Evolutionary conservation across 176 grass and related monocot species (phyloP).

Genomic region (Triticum monococcum): DNA sequence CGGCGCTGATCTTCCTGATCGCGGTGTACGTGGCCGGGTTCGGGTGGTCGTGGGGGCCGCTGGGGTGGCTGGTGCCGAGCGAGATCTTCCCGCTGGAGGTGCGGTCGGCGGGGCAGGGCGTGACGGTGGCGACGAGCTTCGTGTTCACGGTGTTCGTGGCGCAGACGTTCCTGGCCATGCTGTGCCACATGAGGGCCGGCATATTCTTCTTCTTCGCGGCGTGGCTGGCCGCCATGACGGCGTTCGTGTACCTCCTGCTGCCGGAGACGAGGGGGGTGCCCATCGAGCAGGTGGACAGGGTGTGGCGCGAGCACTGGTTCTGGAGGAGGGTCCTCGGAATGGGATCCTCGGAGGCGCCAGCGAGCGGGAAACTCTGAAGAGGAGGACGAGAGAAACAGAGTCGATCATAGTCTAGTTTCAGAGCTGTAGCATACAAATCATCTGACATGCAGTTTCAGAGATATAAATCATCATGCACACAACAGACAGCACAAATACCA

Average conservation of each 20-base stretch:
- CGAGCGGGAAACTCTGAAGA: not conserved
- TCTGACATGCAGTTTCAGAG: too few species aligned
- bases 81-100: slow-evolving; percentile 78
- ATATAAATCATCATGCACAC: too few species aligned
- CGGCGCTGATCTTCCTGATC: slow-evolving; percentile 45
- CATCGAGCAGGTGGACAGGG: slow-evolving; percentile 54
- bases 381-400: too few species aligned
- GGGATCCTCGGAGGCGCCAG: not conserved
- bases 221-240: slow-evolving; percentile 59
- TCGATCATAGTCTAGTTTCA: too few species aligned
- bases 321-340: slow-evolving; percentile 39
- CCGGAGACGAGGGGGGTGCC: slow-evolving; percentile 63
- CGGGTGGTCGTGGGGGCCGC: slow-evolving; percentile 62
- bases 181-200: slow-evolving; percentile 52
- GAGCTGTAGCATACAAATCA: too few species aligned
- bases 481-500: too few species aligned
- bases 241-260: slow-evolving; percentile 54
- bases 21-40: slow-evolving; percentile 70
- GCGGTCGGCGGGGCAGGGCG: slow-evolving; percentile 50
- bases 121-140: slow-evolving; percentile 55
- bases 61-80: slow-evolving; percentile 72
- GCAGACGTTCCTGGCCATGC: slow-evolving; percentile 52
- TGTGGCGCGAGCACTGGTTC: slow-evolving; percentile 69
- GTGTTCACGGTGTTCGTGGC: slow-evolving; percentile 51
- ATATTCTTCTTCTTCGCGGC: slow-evolving; percentile 78